These are phyloP conservation scores for Aspergillus neoniger DNA, from an alignment of 2,329 filamentous ascomycete species.

Conservation along the genomic window DNA sequence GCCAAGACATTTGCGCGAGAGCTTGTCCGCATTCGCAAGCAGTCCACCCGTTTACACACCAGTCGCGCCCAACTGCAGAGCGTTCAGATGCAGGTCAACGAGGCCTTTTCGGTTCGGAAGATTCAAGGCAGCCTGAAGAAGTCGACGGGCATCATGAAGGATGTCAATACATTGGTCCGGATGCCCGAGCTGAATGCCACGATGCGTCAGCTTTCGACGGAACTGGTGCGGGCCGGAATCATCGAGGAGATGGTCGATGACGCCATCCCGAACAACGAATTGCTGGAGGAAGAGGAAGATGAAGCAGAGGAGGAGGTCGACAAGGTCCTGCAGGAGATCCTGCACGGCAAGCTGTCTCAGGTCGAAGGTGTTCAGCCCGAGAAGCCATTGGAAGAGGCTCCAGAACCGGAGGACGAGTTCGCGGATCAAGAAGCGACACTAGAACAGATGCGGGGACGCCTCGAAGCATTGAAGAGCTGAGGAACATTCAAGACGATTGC, in stretches of 20 bases:
- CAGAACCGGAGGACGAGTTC: constrained; percentile 68
- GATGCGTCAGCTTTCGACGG: constrained; percentile 83
- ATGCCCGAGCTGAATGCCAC: constrained; percentile 84
- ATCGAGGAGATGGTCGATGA: constrained; percentile 98
- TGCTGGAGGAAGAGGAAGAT: constrained; percentile 69
- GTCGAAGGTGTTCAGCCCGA: constrained; percentile 60
- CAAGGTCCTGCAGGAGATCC: constrained; percentile 85
- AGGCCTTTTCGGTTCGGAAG: constrained; percentile 92
- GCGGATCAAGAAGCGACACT: constrained; percentile 87
- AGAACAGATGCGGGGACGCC: constrained; percentile 86
- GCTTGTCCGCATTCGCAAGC: constrained; percentile 78
- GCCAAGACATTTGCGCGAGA: constrained; percentile 87
- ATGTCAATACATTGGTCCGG: constrained; percentile 82
- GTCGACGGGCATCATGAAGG: constrained; percentile 92
- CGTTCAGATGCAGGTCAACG: constrained; percentile 96
- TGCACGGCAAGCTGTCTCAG: constrained; percentile 78
- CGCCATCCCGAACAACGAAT: constrained; percentile 71
- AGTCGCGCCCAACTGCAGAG: constrained; percentile 88
- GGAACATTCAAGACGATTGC: not conserved
- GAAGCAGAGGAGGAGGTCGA: constrained; percentile 86
- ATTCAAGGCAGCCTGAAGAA: constrained; percentile 90
- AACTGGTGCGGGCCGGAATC: constrained; percentile 91
- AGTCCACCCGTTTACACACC: constrained; percentile 72
- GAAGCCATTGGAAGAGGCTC: constrained; percentile 54
- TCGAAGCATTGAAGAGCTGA: constrained; percentile 89